phyloP scores from a whole-genome alignment of 495 filamentous ascomycete genomes.

The Talaromyces borbonicus region DNA sequence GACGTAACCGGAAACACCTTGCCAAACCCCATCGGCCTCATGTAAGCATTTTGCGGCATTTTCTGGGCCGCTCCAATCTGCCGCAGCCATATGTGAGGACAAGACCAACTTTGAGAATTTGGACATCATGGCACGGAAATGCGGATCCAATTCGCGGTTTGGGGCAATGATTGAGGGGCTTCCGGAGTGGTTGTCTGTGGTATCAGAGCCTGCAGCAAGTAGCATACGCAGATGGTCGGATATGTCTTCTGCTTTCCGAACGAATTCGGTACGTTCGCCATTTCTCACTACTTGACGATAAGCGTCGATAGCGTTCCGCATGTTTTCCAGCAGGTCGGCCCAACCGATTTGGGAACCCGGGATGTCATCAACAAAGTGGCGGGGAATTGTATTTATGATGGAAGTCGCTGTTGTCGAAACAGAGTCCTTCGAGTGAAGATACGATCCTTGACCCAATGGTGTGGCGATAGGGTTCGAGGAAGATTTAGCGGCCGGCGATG shows the following conservation, averaged over 20 bases:
- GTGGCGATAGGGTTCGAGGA: background rate
- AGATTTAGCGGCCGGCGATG: slow-evolving; percentile 38
- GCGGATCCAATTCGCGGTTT: slow-evolving; percentile 91
- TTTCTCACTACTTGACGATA: slow-evolving; percentile 78
- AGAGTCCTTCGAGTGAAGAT: background rate
- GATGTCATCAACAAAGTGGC: slow-evolving; percentile 79
- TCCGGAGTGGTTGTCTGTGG: slow-evolving; percentile 96
- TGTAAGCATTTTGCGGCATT: slow-evolving; percentile 88
- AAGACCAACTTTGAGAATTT: slow-evolving; percentile 96
- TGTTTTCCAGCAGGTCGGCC: slow-evolving; percentile 81
- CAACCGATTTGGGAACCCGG: slow-evolving; percentile 68
- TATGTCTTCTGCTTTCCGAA: slow-evolving; percentile 86
- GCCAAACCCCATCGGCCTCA: slow-evolving; percentile 89
- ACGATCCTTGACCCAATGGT: background rate
- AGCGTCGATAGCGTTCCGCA: slow-evolving; percentile 75
- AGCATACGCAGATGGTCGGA: slow-evolving; percentile 91
- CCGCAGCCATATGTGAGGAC: slow-evolving; percentile 94
- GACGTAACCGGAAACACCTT: slow-evolving; percentile 90
- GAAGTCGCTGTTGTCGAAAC: slow-evolving; percentile 30
- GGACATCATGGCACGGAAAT: slow-evolving; percentile 99
- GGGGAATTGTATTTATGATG: slow-evolving; percentile 55
- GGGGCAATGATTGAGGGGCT: slow-evolving; percentile 98
- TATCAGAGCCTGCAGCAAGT: slow-evolving; percentile 89
- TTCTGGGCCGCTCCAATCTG: slow-evolving; percentile 80
- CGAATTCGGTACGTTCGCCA: slow-evolving; percentile 78